These are phyloP conservation scores for Dactylella cylindrospora DNA, from an alignment of 2,329 filamentous ascomycete species.

Conservation along the genomic window DNA sequence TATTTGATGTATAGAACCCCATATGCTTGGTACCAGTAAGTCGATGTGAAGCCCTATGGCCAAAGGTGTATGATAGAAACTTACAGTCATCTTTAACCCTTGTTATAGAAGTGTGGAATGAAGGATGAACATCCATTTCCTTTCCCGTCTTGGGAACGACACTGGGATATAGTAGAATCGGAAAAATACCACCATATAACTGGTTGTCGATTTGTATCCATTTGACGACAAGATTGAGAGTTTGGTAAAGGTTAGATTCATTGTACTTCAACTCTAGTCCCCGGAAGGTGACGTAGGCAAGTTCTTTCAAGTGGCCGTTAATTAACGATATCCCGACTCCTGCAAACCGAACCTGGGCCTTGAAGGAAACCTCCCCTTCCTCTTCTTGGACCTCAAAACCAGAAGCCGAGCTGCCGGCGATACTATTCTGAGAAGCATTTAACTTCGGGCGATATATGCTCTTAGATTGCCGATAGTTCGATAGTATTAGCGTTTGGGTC, in stretches of 20 bases:
- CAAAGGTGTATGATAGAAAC: constrained; percentile 6
- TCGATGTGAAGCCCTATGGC: not conserved
- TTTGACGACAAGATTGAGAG: constrained; percentile 83
- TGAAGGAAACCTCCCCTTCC: constrained; percentile 84
- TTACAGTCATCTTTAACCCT: constrained; percentile 87
- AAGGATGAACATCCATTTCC: constrained; percentile 94
- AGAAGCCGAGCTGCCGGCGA: constrained; percentile 62
- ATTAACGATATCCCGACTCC: constrained; percentile 91
- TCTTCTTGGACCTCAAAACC: constrained; percentile 94
- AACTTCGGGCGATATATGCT: constrained; percentile 78
- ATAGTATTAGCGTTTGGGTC: constrained; percentile 89
- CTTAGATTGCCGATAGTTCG: constrained; percentile 89
- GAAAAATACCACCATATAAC: constrained; percentile 96
- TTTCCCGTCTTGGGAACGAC: constrained; percentile 96
- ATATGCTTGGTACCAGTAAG: constrained; percentile 60
- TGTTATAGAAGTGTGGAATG: constrained; percentile 86
- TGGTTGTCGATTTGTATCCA: constrained; percentile 99
- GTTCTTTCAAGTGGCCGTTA: constrained; percentile 85
- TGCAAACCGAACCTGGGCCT: constrained; percentile 81
- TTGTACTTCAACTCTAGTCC: constrained; percentile 89
- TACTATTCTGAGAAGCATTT: constrained; percentile 60
- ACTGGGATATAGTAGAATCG: constrained; percentile 93
- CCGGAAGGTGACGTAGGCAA: constrained; percentile 89
- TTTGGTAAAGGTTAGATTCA: constrained; percentile 92
- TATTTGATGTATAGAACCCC: constrained; percentile 99